phyloP scores from a whole-genome alignment of 1,284 basidiomycete genomes.

The Ustilago lituana region DNA sequence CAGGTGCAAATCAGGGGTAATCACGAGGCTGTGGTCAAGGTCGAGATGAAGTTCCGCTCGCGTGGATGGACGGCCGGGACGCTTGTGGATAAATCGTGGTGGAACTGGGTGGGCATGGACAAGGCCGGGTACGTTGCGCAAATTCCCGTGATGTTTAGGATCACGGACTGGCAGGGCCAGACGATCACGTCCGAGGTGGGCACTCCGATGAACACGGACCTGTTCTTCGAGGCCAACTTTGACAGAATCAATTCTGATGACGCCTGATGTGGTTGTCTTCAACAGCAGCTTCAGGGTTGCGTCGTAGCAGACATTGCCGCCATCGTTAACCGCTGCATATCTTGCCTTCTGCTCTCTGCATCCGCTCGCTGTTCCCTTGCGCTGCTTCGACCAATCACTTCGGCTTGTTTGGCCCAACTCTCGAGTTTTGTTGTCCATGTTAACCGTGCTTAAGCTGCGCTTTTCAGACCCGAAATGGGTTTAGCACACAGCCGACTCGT shows the following conservation, averaged over 20 bases:
- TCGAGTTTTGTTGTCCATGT: too few relatives aligned
- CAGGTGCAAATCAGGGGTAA: constrained; percentile 35
- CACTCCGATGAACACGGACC: constrained; percentile 21
- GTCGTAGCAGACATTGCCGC: too few relatives aligned
- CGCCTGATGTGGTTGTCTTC: neutral
- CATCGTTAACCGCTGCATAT: too few relatives aligned
- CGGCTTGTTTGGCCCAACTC: too few relatives aligned
- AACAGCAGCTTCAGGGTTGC: too few relatives aligned
- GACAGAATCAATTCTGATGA: constrained; percentile 5
- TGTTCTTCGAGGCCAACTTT: constrained; percentile 36
- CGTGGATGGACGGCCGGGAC: constrained; percentile 12
- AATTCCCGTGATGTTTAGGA: constrained; percentile 19
- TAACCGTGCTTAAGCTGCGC: too few relatives aligned
- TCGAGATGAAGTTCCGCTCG: constrained; percentile 21
- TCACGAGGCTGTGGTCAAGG: constrained; percentile 32
- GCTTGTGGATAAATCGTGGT: constrained; percentile 24
- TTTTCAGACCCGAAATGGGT: too few relatives aligned
- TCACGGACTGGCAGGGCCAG: constrained; percentile 47
- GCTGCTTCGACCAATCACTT: too few relatives aligned
- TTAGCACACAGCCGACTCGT: too few relatives aligned
- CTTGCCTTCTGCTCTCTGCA: too few relatives aligned
- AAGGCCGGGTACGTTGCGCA: neutral
- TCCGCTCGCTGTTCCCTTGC: too few relatives aligned
- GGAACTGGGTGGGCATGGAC: constrained; percentile 15
- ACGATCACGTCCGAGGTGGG: constrained; percentile 29